Evolutionary conservation across 2,329 filamentous ascomycete species (phyloP), one percentile per base, ranked within the genome.

Genomic region (Colletotrichum sublineola): DNA sequence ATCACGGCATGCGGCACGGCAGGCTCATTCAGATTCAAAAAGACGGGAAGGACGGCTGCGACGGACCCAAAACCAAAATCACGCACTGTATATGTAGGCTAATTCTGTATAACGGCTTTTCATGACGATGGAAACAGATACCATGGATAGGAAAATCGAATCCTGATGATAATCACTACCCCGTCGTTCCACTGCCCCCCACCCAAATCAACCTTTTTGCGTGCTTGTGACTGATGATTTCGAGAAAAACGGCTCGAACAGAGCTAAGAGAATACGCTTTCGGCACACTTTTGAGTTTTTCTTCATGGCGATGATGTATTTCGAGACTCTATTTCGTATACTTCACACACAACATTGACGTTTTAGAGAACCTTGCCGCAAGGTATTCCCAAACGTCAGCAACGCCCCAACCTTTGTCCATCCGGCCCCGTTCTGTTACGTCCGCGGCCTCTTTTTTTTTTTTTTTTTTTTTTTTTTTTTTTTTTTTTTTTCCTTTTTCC

Each of bases 11-110:
- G 40, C 31, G 38, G n/a, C n/a, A 18, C 33, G 48, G 55, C 55
- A 52, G 55, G 46, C 56, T 53, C 31, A 55, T 46, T 18, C 24
- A 15, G 29, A 29, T 24, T 24, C 24, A 2, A 5, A n/a, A 36
- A 33, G 1, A 33, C 6, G 12, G 12, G 4, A 5, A 20, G 20
- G 60, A 20, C 11, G 40, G 29, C 15, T 24, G 40, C 36, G 62
- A 31, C 53, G 65, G 66, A 62, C 58, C 33, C 64, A 72, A 70
- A 64, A 38, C 53, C 20, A 50, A 60, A 63, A 53, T 31, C 60
- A 38, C 55, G 67, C 63, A 63, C 48, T 73, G 71, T 71, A 71
- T 67, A 71, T 73, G 67, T 73, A 73, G 67, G 56, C 38, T 73
- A 71, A 73, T 67, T 62, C 67, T 73, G 67, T 71, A 71, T 66